These are phyloP conservation scores for Castanopsis chinensis DNA, from an alignment of 306 rosid species.

Conservation along the genomic window DNA sequence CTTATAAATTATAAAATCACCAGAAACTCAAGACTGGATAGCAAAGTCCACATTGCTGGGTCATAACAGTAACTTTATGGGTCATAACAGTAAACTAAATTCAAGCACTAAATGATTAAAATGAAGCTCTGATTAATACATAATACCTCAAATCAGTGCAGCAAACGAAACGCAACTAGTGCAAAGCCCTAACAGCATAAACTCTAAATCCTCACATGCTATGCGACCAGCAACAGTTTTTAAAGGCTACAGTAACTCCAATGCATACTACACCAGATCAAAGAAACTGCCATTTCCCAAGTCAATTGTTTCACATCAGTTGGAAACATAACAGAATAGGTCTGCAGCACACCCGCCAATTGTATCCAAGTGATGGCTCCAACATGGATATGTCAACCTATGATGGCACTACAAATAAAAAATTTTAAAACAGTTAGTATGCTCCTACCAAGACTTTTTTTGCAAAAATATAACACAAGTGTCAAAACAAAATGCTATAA, in stretches of 20 bases:
- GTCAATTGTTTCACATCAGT: constrained; percentile 7
- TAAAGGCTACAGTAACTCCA: constrained; percentile 8
- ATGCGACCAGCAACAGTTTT: neutral
- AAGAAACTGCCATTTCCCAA: constrained; percentile 10
- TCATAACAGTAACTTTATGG: too few species aligned
- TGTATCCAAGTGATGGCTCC: neutral
- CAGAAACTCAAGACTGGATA: constrained; percentile 39
- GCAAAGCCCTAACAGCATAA: constrained; percentile 1
- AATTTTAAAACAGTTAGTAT: neutral
- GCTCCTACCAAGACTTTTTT: too few species aligned
- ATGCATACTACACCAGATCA: too few species aligned
- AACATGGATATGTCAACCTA: neutral
- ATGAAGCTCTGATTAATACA: constrained; percentile 2
- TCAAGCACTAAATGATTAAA: too few species aligned
- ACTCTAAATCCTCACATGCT: constrained; percentile 1
- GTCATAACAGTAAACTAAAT: too few species aligned
- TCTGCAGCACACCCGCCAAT: neutral
- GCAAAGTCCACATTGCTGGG: constrained; percentile 41
- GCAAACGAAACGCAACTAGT: constrained; percentile 12
- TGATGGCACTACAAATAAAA: constrained; percentile 24
- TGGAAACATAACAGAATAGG: neutral
- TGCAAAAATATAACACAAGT: neutral
- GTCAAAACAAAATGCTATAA: neutral
- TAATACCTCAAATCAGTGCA: constrained; percentile 4
- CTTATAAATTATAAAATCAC: constrained; percentile 49